These are phyloP conservation scores for Kodamaea hsintzibuensis DNA, from an alignment of 805 yeast species.

Conservation along the genomic window DNA sequence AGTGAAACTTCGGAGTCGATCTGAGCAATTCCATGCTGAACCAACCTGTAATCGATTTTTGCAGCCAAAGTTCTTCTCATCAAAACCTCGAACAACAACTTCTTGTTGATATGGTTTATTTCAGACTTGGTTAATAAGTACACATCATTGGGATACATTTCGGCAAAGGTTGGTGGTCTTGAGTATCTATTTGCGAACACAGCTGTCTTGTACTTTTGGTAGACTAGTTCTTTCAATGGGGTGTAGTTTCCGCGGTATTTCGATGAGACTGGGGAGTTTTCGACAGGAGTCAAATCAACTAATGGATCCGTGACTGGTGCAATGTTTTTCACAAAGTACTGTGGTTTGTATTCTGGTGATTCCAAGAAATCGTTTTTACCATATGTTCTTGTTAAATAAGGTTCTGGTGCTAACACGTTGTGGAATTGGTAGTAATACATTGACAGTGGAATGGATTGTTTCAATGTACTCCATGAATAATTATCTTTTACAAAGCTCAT, in stretches of 20 bases:
- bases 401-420: constrained; percentile 15
- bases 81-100: constrained; percentile 36
- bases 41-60: constrained; percentile 37
- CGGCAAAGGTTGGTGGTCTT: constrained; percentile 29
- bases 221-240: constrained; percentile 22
- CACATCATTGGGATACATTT: constrained; percentile 29
- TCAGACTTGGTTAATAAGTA: constrained; percentile 25
- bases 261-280: neutral
- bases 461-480: constrained; percentile 3
- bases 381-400: constrained; percentile 4
- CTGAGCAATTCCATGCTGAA: constrained; percentile 14
- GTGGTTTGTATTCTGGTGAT: neutral
- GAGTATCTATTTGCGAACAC: constrained; percentile 23
- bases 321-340: neutral
- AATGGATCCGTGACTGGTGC: neutral
- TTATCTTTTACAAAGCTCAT: constrained; percentile 1
- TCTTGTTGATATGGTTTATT: constrained; percentile 28
- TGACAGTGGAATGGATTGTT: constrained; percentile 4
- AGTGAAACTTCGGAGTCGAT: neutral
- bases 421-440: constrained; percentile 22
- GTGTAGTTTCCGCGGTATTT: constrained; percentile 1
- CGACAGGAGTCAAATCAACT: neutral
- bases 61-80: constrained; percentile 45
- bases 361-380: neutral
- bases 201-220: constrained; percentile 27